phyloP scores from a whole-genome alignment of 2,329 filamentous ascomycete genomes.

The Fonsecaea pedrosoi region DNA sequence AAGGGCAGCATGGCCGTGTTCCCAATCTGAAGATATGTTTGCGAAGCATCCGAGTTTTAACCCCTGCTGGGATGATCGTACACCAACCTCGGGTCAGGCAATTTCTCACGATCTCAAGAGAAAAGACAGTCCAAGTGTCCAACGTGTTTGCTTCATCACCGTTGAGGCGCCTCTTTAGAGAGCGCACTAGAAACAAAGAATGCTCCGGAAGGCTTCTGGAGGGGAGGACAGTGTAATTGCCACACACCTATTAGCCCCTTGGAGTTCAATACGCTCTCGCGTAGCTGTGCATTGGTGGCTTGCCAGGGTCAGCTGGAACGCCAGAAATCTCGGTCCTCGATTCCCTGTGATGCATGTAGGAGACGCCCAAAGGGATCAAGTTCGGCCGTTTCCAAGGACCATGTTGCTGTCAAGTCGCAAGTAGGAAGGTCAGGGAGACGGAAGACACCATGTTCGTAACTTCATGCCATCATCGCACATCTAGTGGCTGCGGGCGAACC shows the following conservation, averaged over 20 bases:
- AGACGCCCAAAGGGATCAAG: background rate
- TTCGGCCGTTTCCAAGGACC: background rate
- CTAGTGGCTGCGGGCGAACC: background rate
- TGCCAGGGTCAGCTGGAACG: background rate
- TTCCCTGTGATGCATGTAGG: background rate
- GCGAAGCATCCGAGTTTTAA: background rate
- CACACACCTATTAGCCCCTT: background rate
- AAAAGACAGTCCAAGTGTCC: background rate
- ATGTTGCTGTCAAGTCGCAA: background rate
- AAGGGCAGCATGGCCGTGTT: background rate
- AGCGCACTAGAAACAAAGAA: conserved; percentile 1
- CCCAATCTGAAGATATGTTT: background rate
- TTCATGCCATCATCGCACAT: background rate
- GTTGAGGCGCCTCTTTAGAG: background rate
- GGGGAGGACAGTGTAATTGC: conserved; percentile 12
- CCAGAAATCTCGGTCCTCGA: background rate
- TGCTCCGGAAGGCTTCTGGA: conserved; percentile 15
- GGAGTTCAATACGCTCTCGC: background rate
- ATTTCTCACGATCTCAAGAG: background rate
- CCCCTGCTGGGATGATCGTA: conserved; percentile 5
- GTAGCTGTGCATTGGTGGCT: background rate
- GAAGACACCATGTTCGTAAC: background rate
- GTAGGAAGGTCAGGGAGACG: background rate
- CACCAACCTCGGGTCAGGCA: conserved; percentile 1
- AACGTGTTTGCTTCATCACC: background rate